phyloP scores from a whole-genome alignment of 306 rosid species.

The Cucumis cinereus region DNA sequence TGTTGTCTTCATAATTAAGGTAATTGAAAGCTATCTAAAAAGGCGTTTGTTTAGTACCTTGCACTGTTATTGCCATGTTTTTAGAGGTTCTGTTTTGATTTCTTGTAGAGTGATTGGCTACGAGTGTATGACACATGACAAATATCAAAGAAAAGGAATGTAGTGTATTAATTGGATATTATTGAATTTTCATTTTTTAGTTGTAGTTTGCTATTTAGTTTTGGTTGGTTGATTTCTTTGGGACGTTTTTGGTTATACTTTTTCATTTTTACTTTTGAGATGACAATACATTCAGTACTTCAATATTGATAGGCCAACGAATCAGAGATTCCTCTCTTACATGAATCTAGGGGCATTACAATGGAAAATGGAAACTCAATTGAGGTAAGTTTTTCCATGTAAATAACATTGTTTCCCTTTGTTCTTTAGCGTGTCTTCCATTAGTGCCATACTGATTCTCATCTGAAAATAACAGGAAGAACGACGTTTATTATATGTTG shows the following conservation, averaged over 20 bases:
- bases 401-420: background rate
- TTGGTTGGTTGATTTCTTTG: background rate
- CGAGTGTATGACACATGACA: background rate
- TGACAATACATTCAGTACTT: background rate
- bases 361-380: conserved; percentile 54
- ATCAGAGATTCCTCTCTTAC: conserved; percentile 76
- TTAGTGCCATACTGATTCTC: conserved; percentile 6
- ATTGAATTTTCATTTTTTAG: background rate
- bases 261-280: background rate
- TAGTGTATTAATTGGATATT: background rate
- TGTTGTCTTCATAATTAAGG: conserved; percentile 89
- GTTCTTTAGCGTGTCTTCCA: background rate
- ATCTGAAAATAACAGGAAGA: conserved; percentile 50
- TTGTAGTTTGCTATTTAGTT: background rate
- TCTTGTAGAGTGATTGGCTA: background rate
- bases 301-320: conserved; percentile 56
- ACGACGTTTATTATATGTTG: conserved; percentile 84
- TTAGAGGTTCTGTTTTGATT: background rate
- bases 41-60: background rate
- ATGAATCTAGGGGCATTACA: conserved; percentile 48
- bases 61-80: background rate
- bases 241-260: background rate
- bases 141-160: background rate
- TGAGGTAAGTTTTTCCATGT: conserved; percentile 43
- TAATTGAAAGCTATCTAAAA: conserved; percentile 13